phyloP scores from a whole-genome alignment of 768 basidiomycete species.

The Panaeolus papilionaceus region DNA sequence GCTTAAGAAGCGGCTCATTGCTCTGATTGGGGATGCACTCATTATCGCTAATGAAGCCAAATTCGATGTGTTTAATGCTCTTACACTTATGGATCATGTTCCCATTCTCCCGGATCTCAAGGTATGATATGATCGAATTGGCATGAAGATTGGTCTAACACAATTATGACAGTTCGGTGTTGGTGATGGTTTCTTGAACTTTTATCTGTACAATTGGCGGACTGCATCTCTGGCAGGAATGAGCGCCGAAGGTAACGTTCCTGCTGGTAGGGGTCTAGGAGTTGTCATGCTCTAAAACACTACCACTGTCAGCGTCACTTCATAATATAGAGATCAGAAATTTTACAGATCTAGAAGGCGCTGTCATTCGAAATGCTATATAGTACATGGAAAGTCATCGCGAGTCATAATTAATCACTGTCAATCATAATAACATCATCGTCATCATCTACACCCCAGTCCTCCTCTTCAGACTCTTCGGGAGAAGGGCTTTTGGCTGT shows the following conservation, averaged over 20 bases:
- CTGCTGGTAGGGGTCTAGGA: conserved; percentile 84
- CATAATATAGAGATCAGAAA: conserved; percentile 3
- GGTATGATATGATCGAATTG: conserved; percentile 47
- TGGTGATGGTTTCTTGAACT: conserved; percentile 92
- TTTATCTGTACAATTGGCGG: conserved; percentile 95
- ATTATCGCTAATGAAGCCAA: conserved; percentile 81
- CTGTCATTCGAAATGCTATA: conserved; percentile 18
- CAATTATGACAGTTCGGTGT: conserved; percentile 73
- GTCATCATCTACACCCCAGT: conserved; percentile 86
- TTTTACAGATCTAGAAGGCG: not conserved
- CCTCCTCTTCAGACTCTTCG: conserved; percentile 70
- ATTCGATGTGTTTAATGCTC: conserved; percentile 96
- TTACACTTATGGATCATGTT: conserved; percentile 95
- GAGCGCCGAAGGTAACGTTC: conserved; percentile 50
- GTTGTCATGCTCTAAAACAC: conserved; percentile 86
- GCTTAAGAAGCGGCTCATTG: conserved; percentile 72
- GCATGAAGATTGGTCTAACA: conserved; percentile 8
- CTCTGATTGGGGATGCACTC: conserved; percentile 81
- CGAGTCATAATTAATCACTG: conserved; percentile 58
- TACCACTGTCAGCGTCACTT: not conserved
- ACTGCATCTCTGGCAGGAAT: conserved; percentile 82
- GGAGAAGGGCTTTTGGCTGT: conserved; percentile 62
- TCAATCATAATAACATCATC: conserved; percentile 87
- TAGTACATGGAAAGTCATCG: conserved; percentile 7
- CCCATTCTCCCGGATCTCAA: conserved; percentile 83